Evolutionary conservation across 2,329 filamentous ascomycete genomes (phyloP), one percentile per base, ranked within the genome.

Genomic region (Pezizomycotina sp.): DNA sequence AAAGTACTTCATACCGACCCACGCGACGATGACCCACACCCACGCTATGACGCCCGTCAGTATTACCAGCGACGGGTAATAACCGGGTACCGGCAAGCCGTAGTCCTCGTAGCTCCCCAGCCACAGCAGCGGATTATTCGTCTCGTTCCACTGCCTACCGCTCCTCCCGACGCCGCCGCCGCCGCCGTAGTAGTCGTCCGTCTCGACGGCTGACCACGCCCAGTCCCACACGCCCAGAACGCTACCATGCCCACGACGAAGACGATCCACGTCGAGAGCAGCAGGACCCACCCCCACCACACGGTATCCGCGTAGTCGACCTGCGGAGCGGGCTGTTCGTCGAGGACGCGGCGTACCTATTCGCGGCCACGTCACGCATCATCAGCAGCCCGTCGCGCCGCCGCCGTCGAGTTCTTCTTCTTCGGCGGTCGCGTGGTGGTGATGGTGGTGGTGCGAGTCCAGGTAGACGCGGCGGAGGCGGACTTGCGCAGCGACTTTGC

Each of bases 1-100:
- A 55, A 98, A 98, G 58, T 95, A 95, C 57, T 98, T 98, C 86
- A 98, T 95, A 15, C 89, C 89, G 31, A 95, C 77, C 89, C 89
- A 98, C 7, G 91, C 89, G 39, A 91, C 75, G 8, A 92, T 73
- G 12, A 95, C 89, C 89, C 89, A 98, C 4, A 95, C 82, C 89
- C 89, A 98, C 12, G 84, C 83, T 80, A 98, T 93, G 18, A 98
- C 80, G 30, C 75, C 76, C 3, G 86, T 93, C 48, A 95, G 62
- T 40, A 95, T 89, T 47, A 95, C 79, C 52, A 98, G 62, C 7
- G 84, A 82, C 15, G 89, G 89, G 59, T 98, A 98, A 58, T 98
- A 98, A 6, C 91, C 89, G 7, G 91, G 80, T 52, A 98, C 92
- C 2, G 89, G 89, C 50, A 98, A 59, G 2, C 86, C 95, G 5